Conservation (phyloP, 2,329 filamentous ascomycete genomes). For the Nothophaeocryptopus gaeumannii region DNA sequence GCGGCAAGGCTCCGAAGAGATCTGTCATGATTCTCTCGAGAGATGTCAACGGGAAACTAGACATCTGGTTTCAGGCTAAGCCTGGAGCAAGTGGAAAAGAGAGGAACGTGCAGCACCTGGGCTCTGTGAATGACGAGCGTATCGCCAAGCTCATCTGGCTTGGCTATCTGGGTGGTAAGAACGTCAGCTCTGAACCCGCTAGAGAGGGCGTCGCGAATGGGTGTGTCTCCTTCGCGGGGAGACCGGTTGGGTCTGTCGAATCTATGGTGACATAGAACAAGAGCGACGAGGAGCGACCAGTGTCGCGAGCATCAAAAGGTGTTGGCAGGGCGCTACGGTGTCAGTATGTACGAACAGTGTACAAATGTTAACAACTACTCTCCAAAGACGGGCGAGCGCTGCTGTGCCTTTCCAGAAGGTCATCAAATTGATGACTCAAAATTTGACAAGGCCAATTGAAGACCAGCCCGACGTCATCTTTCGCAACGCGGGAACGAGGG, state of each 20-base stretch:
- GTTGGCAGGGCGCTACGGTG: too few species aligned
- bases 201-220: constrained; percentile 81
- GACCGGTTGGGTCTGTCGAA: constrained; percentile 83
- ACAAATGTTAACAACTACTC: too few species aligned
- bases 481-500: too few species aligned
- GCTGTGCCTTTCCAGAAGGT: too few species aligned
- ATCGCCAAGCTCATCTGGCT: constrained; percentile 81
- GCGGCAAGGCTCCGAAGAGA: constrained; percentile 73
- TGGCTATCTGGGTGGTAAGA: constrained; percentile 82
- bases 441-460: too few species aligned
- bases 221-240: constrained; percentile 79
- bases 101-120: constrained; percentile 56
- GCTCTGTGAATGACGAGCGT: constrained; percentile 72
- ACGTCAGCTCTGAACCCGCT: constrained; percentile 79
- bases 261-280: constrained; percentile 58
- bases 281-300: too few species aligned
- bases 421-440: too few species aligned
- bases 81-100: constrained; percentile 39
- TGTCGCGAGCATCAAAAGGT: too few species aligned
- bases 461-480: too few species aligned
- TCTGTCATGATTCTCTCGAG: constrained; percentile 73
- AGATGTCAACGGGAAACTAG: constrained; percentile 62
- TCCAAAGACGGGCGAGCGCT: too few species aligned
- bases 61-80: constrained; percentile 61
- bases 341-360: too few species aligned